Conservation (phyloP, 2,329 filamentous ascomycete genomes). For the Fusarium tupiense region DNA sequence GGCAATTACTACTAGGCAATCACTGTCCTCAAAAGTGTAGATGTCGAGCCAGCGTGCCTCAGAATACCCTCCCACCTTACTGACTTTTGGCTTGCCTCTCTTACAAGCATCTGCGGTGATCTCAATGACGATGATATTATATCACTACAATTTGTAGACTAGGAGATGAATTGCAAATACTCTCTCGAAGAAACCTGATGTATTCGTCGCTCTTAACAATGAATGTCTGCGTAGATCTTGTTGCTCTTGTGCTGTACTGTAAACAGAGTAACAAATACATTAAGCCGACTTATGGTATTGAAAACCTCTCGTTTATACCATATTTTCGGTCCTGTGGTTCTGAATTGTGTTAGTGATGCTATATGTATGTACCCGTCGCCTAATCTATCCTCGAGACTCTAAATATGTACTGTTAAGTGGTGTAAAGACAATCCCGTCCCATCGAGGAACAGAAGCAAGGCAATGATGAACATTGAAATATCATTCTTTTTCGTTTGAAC, state of each 20-base stretch:
- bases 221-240: not conserved
- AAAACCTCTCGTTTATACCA: not conserved
- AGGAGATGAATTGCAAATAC: too few relatives aligned
- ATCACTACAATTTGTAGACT: not conserved
- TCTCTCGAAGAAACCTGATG: not conserved
- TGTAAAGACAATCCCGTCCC: not conserved
- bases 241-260: not conserved
- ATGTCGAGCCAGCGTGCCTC: not conserved
- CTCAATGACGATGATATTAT: not conserved
- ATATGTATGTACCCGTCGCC: too few relatives aligned
- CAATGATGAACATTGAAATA: not conserved
- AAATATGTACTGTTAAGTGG: not conserved
- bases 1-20: not conserved
- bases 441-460: not conserved
- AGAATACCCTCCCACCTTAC: too few relatives aligned
- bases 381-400: not conserved
- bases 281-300: not conserved
- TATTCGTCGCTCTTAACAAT: not conserved
- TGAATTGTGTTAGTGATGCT: not conserved
- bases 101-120: not conserved
- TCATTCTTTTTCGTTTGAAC: not conserved
- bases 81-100: not conserved
- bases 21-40: not conserved
- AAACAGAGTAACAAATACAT: not conserved
- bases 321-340: not conserved